Evolutionary conservation across 1,284 basidiomycete genomes (phyloP).

Genomic region (Wallemia hederae): DNA sequence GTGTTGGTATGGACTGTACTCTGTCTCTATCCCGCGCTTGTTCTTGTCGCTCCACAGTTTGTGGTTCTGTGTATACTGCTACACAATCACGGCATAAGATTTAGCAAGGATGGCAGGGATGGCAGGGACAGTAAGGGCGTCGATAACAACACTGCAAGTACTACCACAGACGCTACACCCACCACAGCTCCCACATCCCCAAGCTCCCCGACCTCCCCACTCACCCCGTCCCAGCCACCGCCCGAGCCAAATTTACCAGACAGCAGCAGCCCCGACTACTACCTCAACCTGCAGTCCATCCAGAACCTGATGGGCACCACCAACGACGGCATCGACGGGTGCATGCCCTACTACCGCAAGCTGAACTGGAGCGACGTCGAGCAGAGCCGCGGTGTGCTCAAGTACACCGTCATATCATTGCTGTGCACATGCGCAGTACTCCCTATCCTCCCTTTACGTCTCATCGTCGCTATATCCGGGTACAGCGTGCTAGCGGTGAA

Average conservation of each 20-base stretch:
- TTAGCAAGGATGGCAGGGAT: too few species aligned
- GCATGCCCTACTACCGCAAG: background rate
- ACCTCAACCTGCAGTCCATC: background rate
- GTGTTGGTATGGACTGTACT: constrained; percentile 8
- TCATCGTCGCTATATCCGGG: background rate
- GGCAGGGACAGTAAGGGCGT: too few species aligned
- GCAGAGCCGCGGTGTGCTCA: background rate
- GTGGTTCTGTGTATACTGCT: too few species aligned
- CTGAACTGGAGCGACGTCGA: background rate
- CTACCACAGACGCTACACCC: too few species aligned
- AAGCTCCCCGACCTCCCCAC: too few species aligned
- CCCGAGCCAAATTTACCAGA: background rate
- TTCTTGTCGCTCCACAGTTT: background rate
- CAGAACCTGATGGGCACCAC: constrained; percentile 1
- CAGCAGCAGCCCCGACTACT: background rate
- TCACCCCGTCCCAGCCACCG: background rate
- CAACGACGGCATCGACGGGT: background rate
- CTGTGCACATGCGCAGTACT: background rate
- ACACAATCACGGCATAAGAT: too few species aligned
- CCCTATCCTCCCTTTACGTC: background rate
- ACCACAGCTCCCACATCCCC: too few species aligned
- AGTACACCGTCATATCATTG: background rate
- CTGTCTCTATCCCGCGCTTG: constrained; percentile 5
- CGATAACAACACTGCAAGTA: too few species aligned
- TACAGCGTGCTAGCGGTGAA: background rate